Evolutionary conservation across 345 rosid species (phyloP).

Genomic region (Citrus hindsii): DNA sequence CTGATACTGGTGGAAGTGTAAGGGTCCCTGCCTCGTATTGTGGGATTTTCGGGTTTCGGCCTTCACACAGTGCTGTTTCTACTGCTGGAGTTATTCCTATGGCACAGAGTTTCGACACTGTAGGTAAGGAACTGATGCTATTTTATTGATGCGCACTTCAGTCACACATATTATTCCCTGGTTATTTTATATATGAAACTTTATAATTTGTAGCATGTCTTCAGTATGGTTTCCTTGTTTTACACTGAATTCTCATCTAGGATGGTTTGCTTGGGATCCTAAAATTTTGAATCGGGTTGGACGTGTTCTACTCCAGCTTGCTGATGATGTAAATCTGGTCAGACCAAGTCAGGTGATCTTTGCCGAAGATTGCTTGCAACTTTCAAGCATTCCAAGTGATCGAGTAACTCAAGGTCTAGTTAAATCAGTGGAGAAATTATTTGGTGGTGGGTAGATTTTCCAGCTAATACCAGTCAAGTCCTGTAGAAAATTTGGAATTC

Average conservation of each 20-base stretch:
- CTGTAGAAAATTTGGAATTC: background rate
- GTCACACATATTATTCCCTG: background rate
- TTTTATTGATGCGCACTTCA: background rate
- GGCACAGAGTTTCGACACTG: constrained; percentile 94
- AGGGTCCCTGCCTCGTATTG: constrained; percentile 87
- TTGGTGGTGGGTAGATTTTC: constrained; percentile 45
- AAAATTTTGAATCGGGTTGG: constrained; percentile 62
- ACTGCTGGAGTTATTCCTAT: constrained; percentile 66
- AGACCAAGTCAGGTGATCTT: constrained; percentile 53
- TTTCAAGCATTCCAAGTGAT: constrained; percentile 55
- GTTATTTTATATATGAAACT: background rate
- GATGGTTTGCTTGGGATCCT: constrained; percentile 92
- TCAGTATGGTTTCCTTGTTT: background rate
- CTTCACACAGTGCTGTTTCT: constrained; percentile 63
- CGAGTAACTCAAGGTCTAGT: constrained; percentile 46
- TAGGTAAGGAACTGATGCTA: constrained; percentile 44
- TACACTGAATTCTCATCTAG: constrained; percentile 31
- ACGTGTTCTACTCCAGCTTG: constrained; percentile 45
- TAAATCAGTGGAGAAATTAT: constrained; percentile 52
- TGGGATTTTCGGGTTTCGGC: constrained; percentile 71
- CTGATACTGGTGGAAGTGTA: constrained; percentile 93
- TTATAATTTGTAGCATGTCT: background rate
- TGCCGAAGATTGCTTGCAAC: constrained; percentile 70
- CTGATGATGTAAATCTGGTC: constrained; percentile 17
- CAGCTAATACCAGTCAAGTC: background rate